Base-by-base conservation (phyloP, 371 early-diverging fungal species). In the Polyrhizophydium stewartii region DNA sequence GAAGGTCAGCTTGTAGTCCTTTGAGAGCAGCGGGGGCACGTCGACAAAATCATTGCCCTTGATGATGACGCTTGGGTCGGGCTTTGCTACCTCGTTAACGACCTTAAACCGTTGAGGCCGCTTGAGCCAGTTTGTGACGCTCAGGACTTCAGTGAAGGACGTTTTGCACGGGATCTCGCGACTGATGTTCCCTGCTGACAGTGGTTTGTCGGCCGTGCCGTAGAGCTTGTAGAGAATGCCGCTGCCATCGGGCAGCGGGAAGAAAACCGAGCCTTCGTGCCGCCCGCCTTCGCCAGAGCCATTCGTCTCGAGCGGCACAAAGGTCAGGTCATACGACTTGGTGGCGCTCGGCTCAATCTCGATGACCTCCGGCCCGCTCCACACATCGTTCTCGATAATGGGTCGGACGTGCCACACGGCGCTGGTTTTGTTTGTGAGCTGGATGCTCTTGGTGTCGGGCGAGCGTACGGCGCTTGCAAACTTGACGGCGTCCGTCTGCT, bases 241-340 rank as follows among this genome's bases (percentile, higher is more conserved):
- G 24, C 61, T 72, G 1, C 84, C 84, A 58, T 83, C 84, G 1
- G 84, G 78, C 3, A 83, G 62, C 16, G 84, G 82, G 67, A 83
- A 77, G 59, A 83, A 83, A 6, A 83, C 56, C 1, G 81, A 72
- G 10, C 82, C 84, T 52, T 78, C 78, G 60, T 83, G 82, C 7
- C 77, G 67, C 1, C 78, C 79, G 13, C 66, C 75, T 58, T 82
- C 82, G 0, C 81, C 81, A 10, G 33, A 22, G 27, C 79, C 77
- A 17, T 57, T 43, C 64, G 66, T 72, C 40, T 73, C 76, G 17
- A 73, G 50, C 2, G 84, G 82, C 7, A 60, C 66, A 63, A 81
- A 83, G 0, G 68, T 60, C 0, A 83, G 17, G 50, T 83, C 84
- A 56, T 79, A 82, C 12, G 70, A 25, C 37, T 73, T 76, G 2